phyloP scores from a whole-genome alignment of 192 early-diverging fungal genomes.

The Coemansia sp. region DNA sequence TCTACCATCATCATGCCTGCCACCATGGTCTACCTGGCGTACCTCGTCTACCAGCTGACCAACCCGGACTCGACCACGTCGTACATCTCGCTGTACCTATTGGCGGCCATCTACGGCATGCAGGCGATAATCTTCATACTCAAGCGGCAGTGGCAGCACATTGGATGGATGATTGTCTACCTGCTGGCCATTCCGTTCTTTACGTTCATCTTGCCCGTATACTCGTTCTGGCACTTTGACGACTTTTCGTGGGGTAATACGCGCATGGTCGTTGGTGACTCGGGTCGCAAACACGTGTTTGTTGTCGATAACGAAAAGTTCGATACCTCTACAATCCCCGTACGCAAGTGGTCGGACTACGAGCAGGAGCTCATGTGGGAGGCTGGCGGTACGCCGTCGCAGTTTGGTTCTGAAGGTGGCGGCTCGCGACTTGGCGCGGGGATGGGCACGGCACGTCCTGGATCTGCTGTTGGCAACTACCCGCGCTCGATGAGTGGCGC shows the following conservation, averaged over 20 bases:
- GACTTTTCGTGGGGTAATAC: conserved; percentile 99
- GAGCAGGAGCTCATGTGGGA: conserved; percentile 57
- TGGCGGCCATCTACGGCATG: conserved; percentile 86
- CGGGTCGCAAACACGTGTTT: conserved; percentile 71
- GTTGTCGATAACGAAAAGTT: conserved; percentile 77
- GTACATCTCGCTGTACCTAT: conserved; percentile 78
- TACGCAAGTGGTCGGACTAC: conserved; percentile 81
- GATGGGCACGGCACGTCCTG: conserved; percentile 37
- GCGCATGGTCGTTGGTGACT: conserved; percentile 86
- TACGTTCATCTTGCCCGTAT: conserved; percentile 77
- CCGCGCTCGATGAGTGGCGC: conserved; percentile 41
- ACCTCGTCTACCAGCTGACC: conserved; percentile 71
- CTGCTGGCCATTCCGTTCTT: conserved; percentile 90
- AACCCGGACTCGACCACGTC: conserved; percentile 65
- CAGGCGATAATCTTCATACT: conserved; percentile 87
- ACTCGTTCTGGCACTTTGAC: conserved; percentile 99
- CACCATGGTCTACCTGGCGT: conserved; percentile 83
- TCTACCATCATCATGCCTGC: conserved; percentile 93
- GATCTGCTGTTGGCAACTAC: conserved; percentile 51
- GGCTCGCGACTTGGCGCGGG: conserved; percentile 44
- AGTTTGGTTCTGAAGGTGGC: conserved; percentile 33
- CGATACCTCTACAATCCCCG: conserved; percentile 72
- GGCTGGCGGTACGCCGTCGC: conserved; percentile 48
- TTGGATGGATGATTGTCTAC: conserved; percentile 97
- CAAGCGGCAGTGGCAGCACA: conserved; percentile 87